Evolutionary conservation across 179 eudicot genomes (phyloP), one percentile per base, ranked within the genome.

Genomic region (Spergularia azorica): DNA sequence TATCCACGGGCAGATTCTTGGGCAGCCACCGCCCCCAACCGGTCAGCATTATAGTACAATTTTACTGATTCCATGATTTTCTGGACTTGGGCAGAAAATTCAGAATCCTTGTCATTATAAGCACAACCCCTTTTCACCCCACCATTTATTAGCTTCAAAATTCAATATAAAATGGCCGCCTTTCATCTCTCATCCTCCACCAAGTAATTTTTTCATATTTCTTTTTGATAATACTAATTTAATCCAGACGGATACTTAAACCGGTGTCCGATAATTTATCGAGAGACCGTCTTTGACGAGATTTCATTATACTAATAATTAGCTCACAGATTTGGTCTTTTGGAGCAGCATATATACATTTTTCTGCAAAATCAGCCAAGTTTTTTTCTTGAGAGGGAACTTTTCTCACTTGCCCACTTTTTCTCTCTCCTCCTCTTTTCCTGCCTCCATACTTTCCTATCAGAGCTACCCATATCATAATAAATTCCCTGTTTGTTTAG

Each of bases 21-120:
- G 68, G 68, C 67, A 63, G 15, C 67, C 67, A 63, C 67, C 67
- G 67, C 58, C 58, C 58, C 9, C n/a, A 15, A 55, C 36, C 65
- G 38, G 65, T 61, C 65, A 20, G 14, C 20, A 12, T 13, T 55
- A 6, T 17, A 58, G 5, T 17, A 36, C 39, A 26, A 36, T 36
- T 6, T 8, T 6, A 59, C 13, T 59, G 9, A 59, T 6, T 20
- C 32, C 32, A 59, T 59, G 16, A 63, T 9, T 3, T 21, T 63
- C n/a, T 63, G n/a, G 7, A 32, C 11, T 9, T 41, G 0, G 10
- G 5, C 7, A 55, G 58, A 55, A 55, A 55, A 55, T 3, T 12
- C 15, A 55, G 16, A 3, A 60, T 17, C 38, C 36, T 60, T 60
- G 64, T 18, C 12, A 18, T 60, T 13, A 9, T 36, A 6, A 12